These are phyloP conservation scores for Vitis hybrid DNA, from an alignment of 177 flowering plant species.

Conservation along the genomic window DNA sequence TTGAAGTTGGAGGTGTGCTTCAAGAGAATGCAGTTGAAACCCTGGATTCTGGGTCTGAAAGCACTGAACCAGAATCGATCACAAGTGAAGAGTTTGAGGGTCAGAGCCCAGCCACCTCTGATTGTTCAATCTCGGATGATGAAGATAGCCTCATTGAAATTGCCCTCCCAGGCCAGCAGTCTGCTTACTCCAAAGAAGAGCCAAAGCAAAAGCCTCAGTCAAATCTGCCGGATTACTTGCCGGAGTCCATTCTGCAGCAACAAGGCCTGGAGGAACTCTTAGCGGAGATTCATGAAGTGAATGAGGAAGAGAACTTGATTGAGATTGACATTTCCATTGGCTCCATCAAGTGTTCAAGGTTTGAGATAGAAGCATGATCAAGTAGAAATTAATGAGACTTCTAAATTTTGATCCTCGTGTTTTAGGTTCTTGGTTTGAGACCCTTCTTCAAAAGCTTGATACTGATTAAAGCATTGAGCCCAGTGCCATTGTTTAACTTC, in stretches of 20 bases:
- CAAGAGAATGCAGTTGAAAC: slow-evolving; percentile 5
- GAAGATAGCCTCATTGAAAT: slow-evolving; percentile 84
- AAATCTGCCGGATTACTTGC: slow-evolving; percentile 30
- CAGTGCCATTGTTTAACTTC: not conserved
- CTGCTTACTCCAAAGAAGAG: slow-evolving; percentile 24
- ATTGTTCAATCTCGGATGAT: slow-evolving; percentile 53
- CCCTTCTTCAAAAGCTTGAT: not conserved
- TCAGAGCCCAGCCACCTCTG: slow-evolving; percentile 28
- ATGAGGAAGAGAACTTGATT: slow-evolving; percentile 75
- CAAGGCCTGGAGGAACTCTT: slow-evolving; percentile 47
- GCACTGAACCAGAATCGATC: slow-evolving; percentile 25
- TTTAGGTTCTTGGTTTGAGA: not conserved
- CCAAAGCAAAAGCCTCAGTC: slow-evolving; percentile 19
- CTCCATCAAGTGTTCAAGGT: slow-evolving; percentile 67
- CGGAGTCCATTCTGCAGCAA: slow-evolving; percentile 37
- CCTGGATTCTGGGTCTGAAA: slow-evolving; percentile 38
- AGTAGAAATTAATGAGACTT: not conserved
- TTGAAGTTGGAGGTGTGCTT: not conserved
- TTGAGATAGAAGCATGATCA: slow-evolving; percentile 48
- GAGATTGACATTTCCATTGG: slow-evolving; percentile 84
- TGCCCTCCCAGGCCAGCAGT: slow-evolving; percentile 47
- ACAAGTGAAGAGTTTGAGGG: slow-evolving; percentile 48
- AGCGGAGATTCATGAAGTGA: slow-evolving; percentile 54
- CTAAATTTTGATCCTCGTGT: not conserved
- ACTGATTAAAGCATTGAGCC: too few relatives aligned